phyloP scores from a whole-genome alignment of 257 asterid genomes.

The Przewalskia tangutica region DNA sequence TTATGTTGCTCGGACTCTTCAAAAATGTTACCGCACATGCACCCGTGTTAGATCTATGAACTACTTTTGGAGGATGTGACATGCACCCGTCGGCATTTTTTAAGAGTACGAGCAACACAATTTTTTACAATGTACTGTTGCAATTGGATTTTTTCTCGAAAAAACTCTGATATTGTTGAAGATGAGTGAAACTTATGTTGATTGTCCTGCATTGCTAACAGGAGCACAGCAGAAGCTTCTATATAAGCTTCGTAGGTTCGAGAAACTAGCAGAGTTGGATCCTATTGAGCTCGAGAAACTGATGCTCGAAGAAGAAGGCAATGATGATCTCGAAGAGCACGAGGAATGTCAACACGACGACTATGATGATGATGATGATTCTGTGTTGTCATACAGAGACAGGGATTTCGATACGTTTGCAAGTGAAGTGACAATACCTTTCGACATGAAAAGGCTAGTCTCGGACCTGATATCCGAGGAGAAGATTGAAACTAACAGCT shows the following conservation, averaged over 20 bases:
- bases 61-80: not conserved
- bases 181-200: not conserved
- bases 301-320: conserved; percentile 20
- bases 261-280: conserved; percentile 64
- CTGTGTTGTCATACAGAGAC: conserved; percentile 13
- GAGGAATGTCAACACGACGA: conserved; percentile 8
- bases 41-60: no score
- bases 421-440: conserved; percentile 21
- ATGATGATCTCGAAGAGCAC: not conserved
- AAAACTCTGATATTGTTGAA: no score
- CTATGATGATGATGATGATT: conserved; percentile 8
- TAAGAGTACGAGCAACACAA: no score
- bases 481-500: not conserved
- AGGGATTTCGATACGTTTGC: conserved; percentile 13
- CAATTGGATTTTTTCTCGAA: not conserved
- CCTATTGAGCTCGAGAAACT: conserved; percentile 74
- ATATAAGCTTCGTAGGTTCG: conserved; percentile 60
- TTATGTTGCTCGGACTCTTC: not conserved
- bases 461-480: conserved; percentile 51
- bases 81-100: not conserved
- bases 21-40: no score
- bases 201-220: conserved; percentile 8
- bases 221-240: conserved; percentile 81
- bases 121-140: no score
- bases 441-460: conserved; percentile 48